Evolutionary conservation across 2,329 filamentous ascomycete species (phyloP), one percentile per base, ranked within the genome.

Genomic region (Ceratocystis huliohia): DNA sequence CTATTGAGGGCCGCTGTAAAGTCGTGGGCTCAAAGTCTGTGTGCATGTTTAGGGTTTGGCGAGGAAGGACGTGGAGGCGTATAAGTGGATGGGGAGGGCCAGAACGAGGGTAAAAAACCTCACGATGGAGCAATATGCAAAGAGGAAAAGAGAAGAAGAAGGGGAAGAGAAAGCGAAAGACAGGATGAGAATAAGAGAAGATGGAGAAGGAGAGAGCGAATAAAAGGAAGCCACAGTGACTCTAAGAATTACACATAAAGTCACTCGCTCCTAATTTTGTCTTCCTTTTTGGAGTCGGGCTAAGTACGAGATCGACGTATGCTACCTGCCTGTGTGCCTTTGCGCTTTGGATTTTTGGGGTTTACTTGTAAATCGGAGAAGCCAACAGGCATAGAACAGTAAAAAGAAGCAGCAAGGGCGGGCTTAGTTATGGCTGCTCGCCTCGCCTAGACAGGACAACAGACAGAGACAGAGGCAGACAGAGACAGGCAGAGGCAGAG

Each of bases 11-110:
- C 56, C 56, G 56, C 7, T 59, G 56, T 3, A 59, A 30, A 30
- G 25, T 30, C 28, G n/a, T 59, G 28, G 28, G 56, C n/a, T 59
- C 56, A 59, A 59, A 59, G 25, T 37, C 56, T 59, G 56, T 17
- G 28, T 59, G 56, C 56, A 59, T 59, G 28, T 5, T 59, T 59
- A 59, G 56, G 56, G 56, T 59, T 59, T 30, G 25, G 25, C n/a
- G 56, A 37, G 30, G 7, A 5, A 17, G 10, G 10, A 13, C 6
- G 56, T 37, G 30, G 28, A 59, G 13, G 30, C 28, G 22, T 59
- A 59, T 59, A 59, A 59, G 56, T 59, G 56, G 56, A 13, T 25
- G 56, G 10, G 10, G 25, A 37, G 56, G 28, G 56, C 17, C 5
- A 20, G 15, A 17, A 30, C 6, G 5, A 10, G 56, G 22, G 30